These are phyloP conservation scores for Sphaceloma murrayae DNA, from an alignment of 2,329 filamentous ascomycete genomes.

Conservation along the genomic window DNA sequence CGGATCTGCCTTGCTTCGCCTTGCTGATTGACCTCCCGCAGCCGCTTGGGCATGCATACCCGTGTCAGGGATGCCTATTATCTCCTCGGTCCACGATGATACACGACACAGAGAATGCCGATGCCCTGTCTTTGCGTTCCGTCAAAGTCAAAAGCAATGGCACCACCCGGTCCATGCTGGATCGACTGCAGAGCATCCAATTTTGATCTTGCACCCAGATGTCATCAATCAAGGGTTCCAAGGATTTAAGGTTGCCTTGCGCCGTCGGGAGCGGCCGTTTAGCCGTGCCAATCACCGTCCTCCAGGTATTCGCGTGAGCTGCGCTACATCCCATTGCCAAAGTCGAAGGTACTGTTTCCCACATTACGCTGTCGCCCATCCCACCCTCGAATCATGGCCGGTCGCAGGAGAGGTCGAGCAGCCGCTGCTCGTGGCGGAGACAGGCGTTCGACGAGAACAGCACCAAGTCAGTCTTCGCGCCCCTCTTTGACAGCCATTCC, in stretches of 20 bases:
- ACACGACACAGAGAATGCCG: too few species aligned
- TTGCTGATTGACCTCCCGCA: background rate
- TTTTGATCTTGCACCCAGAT: conserved; percentile 3
- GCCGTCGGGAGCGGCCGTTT: background rate
- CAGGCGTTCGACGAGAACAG: conserved; percentile 4
- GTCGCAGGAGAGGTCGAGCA: conserved; percentile 9
- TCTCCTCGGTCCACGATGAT: too few species aligned
- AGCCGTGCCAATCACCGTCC: conserved; percentile 2
- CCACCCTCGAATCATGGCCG: conserved; percentile 1
- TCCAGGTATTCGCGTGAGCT: conserved; percentile 12
- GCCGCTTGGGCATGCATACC: background rate
- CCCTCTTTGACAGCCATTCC: too few species aligned
- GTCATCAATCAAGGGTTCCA: conserved; percentile 8
- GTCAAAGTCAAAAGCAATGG: too few species aligned
- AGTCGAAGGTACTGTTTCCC: too few species aligned
- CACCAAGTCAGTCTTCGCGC: conserved; percentile 3
- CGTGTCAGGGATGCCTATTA: too few species aligned
- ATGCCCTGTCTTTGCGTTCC: too few species aligned
- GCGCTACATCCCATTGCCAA: background rate
- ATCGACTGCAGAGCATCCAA: too few species aligned
- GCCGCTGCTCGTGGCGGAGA: background rate
- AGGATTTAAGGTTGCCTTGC: conserved; percentile 4
- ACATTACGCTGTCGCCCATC: background rate
- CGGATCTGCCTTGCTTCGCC: conserved; percentile 8
- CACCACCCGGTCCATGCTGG: too few species aligned